These are phyloP conservation scores for Phytophthora pluvialis DNA, from an alignment of 352 stramenopile species.

Conservation along the genomic window DNA sequence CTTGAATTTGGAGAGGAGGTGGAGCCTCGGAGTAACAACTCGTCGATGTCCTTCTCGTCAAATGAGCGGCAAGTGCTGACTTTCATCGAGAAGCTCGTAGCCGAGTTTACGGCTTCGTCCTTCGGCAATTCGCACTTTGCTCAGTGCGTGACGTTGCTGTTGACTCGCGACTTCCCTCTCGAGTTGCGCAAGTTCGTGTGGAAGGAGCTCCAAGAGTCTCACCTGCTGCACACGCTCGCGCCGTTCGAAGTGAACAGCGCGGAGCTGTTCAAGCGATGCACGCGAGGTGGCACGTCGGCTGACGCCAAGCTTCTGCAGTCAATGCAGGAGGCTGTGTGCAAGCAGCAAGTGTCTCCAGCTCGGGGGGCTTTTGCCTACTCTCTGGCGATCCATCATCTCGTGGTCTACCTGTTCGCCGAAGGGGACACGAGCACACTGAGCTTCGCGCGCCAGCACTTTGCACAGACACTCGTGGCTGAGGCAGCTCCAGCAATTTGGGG, in stretches of 20 bases:
- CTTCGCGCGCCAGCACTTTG: slow-evolving; percentile 54
- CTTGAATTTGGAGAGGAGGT: slow-evolving; percentile 38
- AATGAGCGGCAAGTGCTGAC: slow-evolving; percentile 62
- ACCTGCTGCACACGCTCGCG: slow-evolving; percentile 56
- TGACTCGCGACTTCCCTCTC: slow-evolving; percentile 62
- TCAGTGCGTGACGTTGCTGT: slow-evolving; percentile 63
- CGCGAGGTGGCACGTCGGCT: slow-evolving; percentile 14
- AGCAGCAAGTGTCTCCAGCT: slow-evolving; percentile 37
- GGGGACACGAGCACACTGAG: slow-evolving; percentile 36
- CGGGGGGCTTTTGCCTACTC: slow-evolving; percentile 62
- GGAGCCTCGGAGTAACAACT: slow-evolving; percentile 1
- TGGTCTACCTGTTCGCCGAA: slow-evolving; percentile 58
- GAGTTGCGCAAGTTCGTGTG: slow-evolving; percentile 69
- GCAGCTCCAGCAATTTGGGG: slow-evolving; percentile 51
- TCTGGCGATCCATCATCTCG: slow-evolving; percentile 65
- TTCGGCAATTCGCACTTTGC: slow-evolving; percentile 76
- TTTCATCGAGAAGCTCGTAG: slow-evolving; percentile 71
- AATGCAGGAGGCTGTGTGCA: slow-evolving; percentile 57
- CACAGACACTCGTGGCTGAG: slow-evolving; percentile 43
- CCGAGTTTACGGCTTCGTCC: slow-evolving; percentile 72
- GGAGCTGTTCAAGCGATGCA: slow-evolving; percentile 50
- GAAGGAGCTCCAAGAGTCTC: slow-evolving; percentile 67
- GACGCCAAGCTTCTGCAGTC: slow-evolving; percentile 55
- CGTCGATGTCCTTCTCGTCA: slow-evolving; percentile 45
- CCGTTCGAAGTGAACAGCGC: slow-evolving; percentile 39